Base-by-base conservation (phyloP, 1,284 basidiomycete species). In the Lignosus rhinocerotis region DNA sequence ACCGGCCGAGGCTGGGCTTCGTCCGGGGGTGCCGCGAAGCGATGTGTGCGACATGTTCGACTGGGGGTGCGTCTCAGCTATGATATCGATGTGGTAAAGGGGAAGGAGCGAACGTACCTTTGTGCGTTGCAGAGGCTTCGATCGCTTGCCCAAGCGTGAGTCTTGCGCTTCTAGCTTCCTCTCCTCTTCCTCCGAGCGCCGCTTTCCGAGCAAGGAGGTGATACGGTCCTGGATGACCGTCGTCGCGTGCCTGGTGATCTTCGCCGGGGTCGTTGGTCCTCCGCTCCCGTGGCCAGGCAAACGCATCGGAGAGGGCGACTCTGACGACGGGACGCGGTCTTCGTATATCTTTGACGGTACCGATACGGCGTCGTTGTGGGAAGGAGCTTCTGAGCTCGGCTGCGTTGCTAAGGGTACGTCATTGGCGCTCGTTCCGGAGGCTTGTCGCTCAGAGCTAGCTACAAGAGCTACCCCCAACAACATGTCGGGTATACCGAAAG, bases 141-240 rank as follows among this genome's bases (percentile, higher is more conserved):
- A 65, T 43, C 78, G 69, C 64, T 80, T 86, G 36, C 75, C 75
- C 49, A 67, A 70, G 61, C 59, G 66, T 39, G 48, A 51, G 33
- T 64, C 32, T 45, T 65, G 56, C n/a, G 44, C 60, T 9, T 65
- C 54, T 17, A 44, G 58, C 14, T 49, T 51, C 33, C 32, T 76
- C 11, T 78, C 78, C 11, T 81, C 80, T 71, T 33, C 67, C 14
- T 63, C 61, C 5, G 78, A 73, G 30, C 76, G 76, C 14, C 87
- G 76, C 69, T 91, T 91, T 6, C 88, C 88, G 9, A 90, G 73
- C 53, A 88, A 68, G n/a, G 81, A 80, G 3, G 81, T 81, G 45
- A 90, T 80, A 59, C 81, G 86, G 58, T 86, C 84, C 59, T 87
- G 81, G 21, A 90, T 72, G 17, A 79, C 83, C 61, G 74, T 77